phyloP scores from a whole-genome alignment of 768 basidiomycete genomes.

The Russula olivacea region DNA sequence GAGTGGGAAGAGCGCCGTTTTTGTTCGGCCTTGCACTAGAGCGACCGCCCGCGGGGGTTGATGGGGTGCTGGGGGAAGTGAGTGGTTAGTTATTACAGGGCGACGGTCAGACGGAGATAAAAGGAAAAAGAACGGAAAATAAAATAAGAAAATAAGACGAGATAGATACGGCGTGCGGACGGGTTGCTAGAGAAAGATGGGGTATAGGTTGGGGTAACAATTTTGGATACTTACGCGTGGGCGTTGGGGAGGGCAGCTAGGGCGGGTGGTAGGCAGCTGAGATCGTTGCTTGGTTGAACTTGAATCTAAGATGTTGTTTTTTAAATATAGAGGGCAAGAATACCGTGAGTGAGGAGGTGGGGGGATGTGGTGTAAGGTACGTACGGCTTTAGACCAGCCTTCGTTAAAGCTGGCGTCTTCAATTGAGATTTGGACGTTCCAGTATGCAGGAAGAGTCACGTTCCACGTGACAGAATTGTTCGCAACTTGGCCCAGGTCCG shows the following conservation, averaged over 20 bases:
- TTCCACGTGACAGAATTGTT: constrained; percentile 42
- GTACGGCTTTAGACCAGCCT: constrained; percentile 43
- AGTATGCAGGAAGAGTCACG: constrained; percentile 42
- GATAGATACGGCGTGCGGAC: background rate
- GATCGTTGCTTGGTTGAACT: constrained; percentile 33
- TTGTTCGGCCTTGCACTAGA: background rate
- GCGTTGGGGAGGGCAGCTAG: background rate
- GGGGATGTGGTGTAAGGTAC: background rate
- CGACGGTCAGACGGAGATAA: no score
- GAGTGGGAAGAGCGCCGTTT: background rate
- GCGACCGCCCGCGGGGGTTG: background rate
- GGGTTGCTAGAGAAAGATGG: background rate
- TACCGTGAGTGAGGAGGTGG: no score
- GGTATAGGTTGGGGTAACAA: no score
- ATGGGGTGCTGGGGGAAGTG: background rate
- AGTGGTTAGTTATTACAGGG: background rate
- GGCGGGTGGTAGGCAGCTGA: constrained; percentile 35
- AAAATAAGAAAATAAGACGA: background rate
- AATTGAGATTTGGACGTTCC: constrained; percentile 46
- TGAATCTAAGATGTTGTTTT: constrained; percentile 34
- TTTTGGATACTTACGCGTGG: background rate
- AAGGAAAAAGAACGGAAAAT: no score
- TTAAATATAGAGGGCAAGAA: no score
- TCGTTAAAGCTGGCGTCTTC: constrained; percentile 50
- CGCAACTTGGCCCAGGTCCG: constrained; percentile 50